Conservation (phyloP, 768 basidiomycete genomes). For the Boletellus emodensis region DNA sequence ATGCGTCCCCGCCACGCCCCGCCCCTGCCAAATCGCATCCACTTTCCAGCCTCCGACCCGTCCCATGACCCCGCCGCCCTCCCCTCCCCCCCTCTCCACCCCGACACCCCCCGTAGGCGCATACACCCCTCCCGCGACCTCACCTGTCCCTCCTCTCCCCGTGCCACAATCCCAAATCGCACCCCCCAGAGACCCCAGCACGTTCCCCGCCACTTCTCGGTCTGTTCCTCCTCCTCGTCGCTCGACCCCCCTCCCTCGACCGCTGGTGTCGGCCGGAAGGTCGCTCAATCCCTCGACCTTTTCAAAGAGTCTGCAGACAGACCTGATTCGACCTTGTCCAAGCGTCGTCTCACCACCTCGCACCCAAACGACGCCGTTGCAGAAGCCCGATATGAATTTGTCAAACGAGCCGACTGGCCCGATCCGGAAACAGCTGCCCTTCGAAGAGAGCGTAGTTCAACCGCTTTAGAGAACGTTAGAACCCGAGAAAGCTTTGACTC, state of each 20-base stretch:
- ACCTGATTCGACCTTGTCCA: conserved; percentile 19
- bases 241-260: conserved; percentile 6
- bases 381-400: conserved; percentile 72
- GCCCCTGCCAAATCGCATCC: background rate
- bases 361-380: conserved; percentile 52
- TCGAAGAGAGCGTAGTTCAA: conserved; percentile 64
- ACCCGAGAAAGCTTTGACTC: conserved; percentile 44
- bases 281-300: conserved; percentile 75
- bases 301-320: conserved; percentile 69
- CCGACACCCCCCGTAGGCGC: conserved; percentile 29
- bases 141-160: conserved; percentile 32
- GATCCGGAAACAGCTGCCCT: conserved; percentile 71
- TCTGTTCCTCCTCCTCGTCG: conserved; percentile 22
- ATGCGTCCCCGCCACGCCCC: background rate
- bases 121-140: conserved; percentile 27
- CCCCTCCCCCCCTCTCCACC: conserved; percentile 23
- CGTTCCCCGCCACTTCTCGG: conserved; percentile 32
- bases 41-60: conserved; percentile 3
- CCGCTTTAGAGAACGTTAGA: conserved; percentile 51
- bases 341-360: conserved; percentile 31
- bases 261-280: conserved; percentile 69
- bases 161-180: conserved; percentile 4
- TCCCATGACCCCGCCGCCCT: background rate
- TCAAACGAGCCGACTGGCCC: conserved; percentile 83
- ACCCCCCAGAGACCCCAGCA: conserved; percentile 31